Conservation (phyloP, 2,329 filamentous ascomycete genomes). For the Diaporthe longicolla region DNA sequence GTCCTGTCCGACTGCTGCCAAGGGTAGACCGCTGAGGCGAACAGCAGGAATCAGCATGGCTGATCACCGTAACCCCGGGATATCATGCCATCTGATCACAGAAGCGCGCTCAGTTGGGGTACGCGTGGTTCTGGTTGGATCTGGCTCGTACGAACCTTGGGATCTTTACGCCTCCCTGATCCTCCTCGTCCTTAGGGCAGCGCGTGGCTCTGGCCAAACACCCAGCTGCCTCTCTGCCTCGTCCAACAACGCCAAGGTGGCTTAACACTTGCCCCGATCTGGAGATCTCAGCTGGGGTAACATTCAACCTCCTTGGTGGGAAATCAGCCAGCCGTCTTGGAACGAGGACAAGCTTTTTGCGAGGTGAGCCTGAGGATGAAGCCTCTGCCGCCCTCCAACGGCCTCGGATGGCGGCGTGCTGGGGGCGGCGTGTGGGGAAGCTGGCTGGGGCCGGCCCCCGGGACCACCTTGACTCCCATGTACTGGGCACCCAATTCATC, state of each 20-base stretch:
- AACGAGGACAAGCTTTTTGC: constrained; percentile 26
- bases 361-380: constrained; percentile 9
- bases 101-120: constrained; percentile 21
- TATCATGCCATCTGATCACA: constrained; percentile 34
- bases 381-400: constrained; percentile 14
- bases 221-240: neutral
- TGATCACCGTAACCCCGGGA: constrained; percentile 17
- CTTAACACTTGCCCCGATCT: constrained; percentile 23
- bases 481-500: constrained; percentile 26
- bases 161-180: constrained; percentile 3
- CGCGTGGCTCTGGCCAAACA: constrained; percentile 20
- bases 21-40: constrained; percentile 16
- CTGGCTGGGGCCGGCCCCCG: constrained; percentile 14
- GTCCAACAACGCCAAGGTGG: constrained; percentile 24
- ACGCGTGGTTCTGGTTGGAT: constrained; percentile 21
- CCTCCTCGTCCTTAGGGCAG: constrained; percentile 7
- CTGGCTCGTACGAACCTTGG: constrained; percentile 1
- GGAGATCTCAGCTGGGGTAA: constrained; percentile 16
- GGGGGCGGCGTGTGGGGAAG: constrained; percentile 21
- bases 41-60: constrained; percentile 27
- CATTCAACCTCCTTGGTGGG: constrained; percentile 32
- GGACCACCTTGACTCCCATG: constrained; percentile 16
- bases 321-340: constrained; percentile 32
- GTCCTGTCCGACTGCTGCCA: constrained; percentile 16
- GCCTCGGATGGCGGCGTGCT: constrained; percentile 19